Evolutionary conservation across 2,329 filamentous ascomycete genomes (phyloP).

Genomic region (Gnomoniopsis smithogilvyi): DNA sequence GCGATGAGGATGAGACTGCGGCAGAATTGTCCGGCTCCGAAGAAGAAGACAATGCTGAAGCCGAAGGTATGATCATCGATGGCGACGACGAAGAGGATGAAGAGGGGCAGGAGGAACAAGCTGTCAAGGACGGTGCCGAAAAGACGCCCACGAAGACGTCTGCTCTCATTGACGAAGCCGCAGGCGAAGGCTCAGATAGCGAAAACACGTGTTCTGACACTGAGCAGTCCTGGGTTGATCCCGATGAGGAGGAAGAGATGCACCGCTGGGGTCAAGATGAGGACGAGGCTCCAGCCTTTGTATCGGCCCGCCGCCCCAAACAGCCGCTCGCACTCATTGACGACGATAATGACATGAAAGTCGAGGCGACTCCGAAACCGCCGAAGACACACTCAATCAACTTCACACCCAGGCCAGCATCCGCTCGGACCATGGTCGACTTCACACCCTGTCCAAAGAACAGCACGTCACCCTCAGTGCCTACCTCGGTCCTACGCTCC

Average conservation of each 20-base stretch:
- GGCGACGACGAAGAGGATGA: slow-evolving; percentile 24
- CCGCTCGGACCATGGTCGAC: slow-evolving; percentile 19
- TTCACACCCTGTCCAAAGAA: slow-evolving; percentile 34
- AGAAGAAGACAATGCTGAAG: slow-evolving; percentile 25
- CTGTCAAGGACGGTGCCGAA: slow-evolving; percentile 34
- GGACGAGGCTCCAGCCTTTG: slow-evolving; percentile 23
- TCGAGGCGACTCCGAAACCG: slow-evolving; percentile 47
- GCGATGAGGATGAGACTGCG: slow-evolving; percentile 32
- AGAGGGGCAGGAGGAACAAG: slow-evolving; percentile 35
- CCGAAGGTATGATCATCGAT: slow-evolving; percentile 22
- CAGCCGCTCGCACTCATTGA: slow-evolving; percentile 54
- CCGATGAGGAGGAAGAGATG: slow-evolving; percentile 31
- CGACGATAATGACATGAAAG: slow-evolving; percentile 62
- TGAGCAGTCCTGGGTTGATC: slow-evolving; percentile 33
- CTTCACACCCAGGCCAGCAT: slow-evolving; percentile 27
- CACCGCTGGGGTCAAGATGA: slow-evolving; percentile 32
- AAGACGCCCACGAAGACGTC: slow-evolving; percentile 26
- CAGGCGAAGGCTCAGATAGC: slow-evolving; percentile 30
- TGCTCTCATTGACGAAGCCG: slow-evolving; percentile 36
- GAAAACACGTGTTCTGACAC: slow-evolving; percentile 35
- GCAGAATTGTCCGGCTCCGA: slow-evolving; percentile 44
- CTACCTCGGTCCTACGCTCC: slow-evolving; percentile 64
- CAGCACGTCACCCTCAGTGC: slow-evolving; percentile 49
- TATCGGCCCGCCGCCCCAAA: slow-evolving; percentile 41
- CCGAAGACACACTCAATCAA: slow-evolving; percentile 35